These are phyloP conservation scores for Magnolia sinica DNA, from an alignment of 164 flowering plant genomes.

Conservation along the genomic window DNA sequence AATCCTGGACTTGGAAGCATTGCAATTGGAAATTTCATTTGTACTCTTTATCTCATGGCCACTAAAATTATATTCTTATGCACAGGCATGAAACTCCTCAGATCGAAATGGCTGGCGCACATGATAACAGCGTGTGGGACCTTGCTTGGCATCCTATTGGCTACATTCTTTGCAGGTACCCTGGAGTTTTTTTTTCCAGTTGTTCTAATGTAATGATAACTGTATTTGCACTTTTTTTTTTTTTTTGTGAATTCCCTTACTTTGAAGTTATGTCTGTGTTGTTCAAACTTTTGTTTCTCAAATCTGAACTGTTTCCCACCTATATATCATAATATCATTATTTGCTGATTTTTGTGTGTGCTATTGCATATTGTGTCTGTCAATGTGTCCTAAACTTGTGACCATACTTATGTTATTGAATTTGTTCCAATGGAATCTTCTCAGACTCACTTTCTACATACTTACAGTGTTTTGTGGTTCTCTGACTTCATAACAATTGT, in stretches of 20 bases:
- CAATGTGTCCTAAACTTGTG: too few species aligned
- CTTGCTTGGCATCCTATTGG: constrained; percentile 99
- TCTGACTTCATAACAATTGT: too few species aligned
- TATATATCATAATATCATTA: too few species aligned
- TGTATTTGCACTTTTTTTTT: background rate
- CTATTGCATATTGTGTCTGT: too few species aligned
- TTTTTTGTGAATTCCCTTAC: background rate
- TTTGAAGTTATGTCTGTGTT: background rate
- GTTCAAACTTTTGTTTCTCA: background rate
- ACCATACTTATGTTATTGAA: too few species aligned
- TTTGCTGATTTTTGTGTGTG: too few species aligned
- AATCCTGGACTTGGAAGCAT: background rate
- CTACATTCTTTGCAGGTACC: constrained; percentile 90
- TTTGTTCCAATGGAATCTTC: too few species aligned
- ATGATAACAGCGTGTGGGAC: constrained; percentile 97
- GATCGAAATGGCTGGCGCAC: constrained; percentile 77
- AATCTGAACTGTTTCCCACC: too few species aligned
- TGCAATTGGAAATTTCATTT: background rate
- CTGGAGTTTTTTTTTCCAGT: background rate
- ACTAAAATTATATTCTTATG: constrained; percentile 11
- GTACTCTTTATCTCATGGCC: background rate
- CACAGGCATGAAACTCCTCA: constrained; percentile 95
- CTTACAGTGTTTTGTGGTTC: too few species aligned
- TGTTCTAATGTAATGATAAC: background rate
- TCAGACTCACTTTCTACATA: too few species aligned